These are phyloP conservation scores for Wickerhamiella lipophila DNA, from an alignment of 805 yeast species.

Conservation along the genomic window DNA sequence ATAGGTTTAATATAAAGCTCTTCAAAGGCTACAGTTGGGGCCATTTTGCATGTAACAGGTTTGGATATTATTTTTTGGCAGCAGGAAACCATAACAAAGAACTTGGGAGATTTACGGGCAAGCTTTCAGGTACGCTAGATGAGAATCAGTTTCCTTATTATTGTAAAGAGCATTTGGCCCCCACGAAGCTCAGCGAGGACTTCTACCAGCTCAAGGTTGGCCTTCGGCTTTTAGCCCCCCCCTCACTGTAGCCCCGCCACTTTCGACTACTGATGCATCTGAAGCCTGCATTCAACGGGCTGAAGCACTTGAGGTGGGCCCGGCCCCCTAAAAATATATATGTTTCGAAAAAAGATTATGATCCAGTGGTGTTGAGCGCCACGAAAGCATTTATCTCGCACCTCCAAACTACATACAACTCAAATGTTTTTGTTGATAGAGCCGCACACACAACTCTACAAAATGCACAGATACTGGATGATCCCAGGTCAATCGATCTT, in stretches of 20 bases:
- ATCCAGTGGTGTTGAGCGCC: constrained; percentile 48
- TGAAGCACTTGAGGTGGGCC: constrained; percentile 46
- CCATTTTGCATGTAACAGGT: no score
- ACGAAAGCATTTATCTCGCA: constrained; percentile 51
- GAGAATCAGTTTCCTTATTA: no score
- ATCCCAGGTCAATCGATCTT: constrained; percentile 40
- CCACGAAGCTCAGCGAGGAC: no score
- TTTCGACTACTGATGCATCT: background rate
- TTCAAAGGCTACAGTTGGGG: no score
- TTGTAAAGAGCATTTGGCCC: no score
- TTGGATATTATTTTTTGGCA: no score
- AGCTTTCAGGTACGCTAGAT: no score
- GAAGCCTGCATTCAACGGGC: constrained; percentile 14
- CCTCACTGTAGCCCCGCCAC: background rate
- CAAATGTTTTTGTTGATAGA: constrained; percentile 65
- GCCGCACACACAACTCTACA: constrained; percentile 46
- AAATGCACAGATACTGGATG: constrained; percentile 39
- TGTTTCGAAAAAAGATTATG: constrained; percentile 77
- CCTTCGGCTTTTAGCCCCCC: background rate
- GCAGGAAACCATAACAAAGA: no score
- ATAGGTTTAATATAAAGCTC: no score
- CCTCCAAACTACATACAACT: constrained; percentile 44
- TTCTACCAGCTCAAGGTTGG: no score
- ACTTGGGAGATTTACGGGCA: no score
- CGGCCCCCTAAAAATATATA: constrained; percentile 59